phyloP scores from a whole-genome alignment of 164 flowering plant species.

The Chloranthus sessilifolius region DNA sequence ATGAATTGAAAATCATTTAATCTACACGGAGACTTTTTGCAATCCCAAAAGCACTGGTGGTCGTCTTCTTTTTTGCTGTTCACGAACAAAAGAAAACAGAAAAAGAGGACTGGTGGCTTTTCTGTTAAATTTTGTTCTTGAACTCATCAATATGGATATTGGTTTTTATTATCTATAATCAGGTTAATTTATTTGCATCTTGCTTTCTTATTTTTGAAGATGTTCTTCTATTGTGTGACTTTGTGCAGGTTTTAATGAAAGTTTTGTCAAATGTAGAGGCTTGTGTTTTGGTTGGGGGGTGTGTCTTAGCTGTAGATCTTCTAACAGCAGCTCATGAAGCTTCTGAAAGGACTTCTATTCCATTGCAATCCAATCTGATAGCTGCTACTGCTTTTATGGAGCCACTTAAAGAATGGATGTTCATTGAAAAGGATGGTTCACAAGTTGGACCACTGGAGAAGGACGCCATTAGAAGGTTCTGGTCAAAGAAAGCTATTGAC shows the following conservation, averaged over 20 bases:
- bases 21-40: too few relatives aligned
- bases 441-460: conserved; percentile 95
- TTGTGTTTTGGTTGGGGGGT: conserved; percentile 97
- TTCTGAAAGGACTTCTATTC: conserved; percentile 93
- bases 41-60: too few relatives aligned
- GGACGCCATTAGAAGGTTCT: conserved; percentile 91
- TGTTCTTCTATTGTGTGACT: not conserved
- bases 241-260: conserved; percentile 81
- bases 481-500: conserved; percentile 87
- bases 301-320: conserved; percentile 95
- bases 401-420: conserved; percentile 94
- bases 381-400: conserved; percentile 99
- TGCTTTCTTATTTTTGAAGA: not conserved
- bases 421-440: conserved; percentile 70
- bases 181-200: not conserved
- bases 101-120: too few relatives aligned
- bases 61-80: too few relatives aligned
- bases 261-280: conserved; percentile 85
- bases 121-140: too few relatives aligned
- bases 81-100: too few relatives aligned
- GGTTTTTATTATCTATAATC: too few relatives aligned
- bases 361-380: conserved; percentile 91
- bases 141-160: too few relatives aligned
- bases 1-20: too few relatives aligned
- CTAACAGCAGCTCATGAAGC: conserved; percentile 91